A percentile compares a stretch with the other conserved stretches of the same genome.
These are phyloP conservation scores for Dothistroma septosporum DNA, from an alignment of 2,329 filamentous ascomycete genomes.

Conservation along the genomic window DNA sequence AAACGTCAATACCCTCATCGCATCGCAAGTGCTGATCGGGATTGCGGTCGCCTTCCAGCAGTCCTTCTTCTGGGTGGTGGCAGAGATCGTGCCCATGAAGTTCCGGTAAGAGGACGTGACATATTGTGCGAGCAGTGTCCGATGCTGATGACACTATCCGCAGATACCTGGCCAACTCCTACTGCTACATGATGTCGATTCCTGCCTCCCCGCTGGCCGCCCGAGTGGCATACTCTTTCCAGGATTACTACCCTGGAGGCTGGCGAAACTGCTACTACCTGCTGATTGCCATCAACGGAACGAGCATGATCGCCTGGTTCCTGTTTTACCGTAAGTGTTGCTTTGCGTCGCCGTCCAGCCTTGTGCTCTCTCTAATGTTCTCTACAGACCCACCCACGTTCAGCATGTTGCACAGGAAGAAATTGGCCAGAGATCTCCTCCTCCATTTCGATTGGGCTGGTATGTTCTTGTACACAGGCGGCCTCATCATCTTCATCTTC, in stretches of 20 bases:
- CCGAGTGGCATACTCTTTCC: slow-evolving; percentile 23
- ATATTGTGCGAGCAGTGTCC: too few species aligned
- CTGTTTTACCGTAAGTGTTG: slow-evolving; percentile 33
- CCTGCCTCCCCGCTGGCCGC: slow-evolving; percentile 26
- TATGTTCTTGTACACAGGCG: slow-evolving; percentile 23
- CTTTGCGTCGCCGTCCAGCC: neutral
- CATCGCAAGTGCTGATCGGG: slow-evolving; percentile 34
- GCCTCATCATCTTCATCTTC: slow-evolving; percentile 26
- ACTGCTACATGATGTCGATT: slow-evolving; percentile 27
- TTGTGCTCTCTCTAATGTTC: neutral
- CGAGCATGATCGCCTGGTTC: slow-evolving; percentile 23
- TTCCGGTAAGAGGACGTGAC: slow-evolving; percentile 2
- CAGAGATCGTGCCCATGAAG: slow-evolving; percentile 38
- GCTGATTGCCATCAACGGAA: slow-evolving; percentile 34
- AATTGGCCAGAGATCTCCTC: slow-evolving; percentile 23
- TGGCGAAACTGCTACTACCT: slow-evolving; percentile 29
- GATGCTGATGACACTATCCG: too few species aligned
- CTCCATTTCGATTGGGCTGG: slow-evolving; percentile 29
- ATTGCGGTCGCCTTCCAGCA: slow-evolving; percentile 39
- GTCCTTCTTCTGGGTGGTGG: slow-evolving; percentile 38
- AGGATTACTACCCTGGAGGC: slow-evolving; percentile 17
- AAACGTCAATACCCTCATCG: slow-evolving; percentile 28
- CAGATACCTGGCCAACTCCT: slow-evolving; percentile 25
- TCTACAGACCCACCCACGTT: slow-evolving; percentile 24
- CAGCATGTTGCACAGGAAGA: slow-evolving; percentile 28